A percentile compares a stretch with the other conserved stretches of the same genome.
Conservation (phyloP, 768 basidiomycete species). For the Mycena polygramma region DNA sequence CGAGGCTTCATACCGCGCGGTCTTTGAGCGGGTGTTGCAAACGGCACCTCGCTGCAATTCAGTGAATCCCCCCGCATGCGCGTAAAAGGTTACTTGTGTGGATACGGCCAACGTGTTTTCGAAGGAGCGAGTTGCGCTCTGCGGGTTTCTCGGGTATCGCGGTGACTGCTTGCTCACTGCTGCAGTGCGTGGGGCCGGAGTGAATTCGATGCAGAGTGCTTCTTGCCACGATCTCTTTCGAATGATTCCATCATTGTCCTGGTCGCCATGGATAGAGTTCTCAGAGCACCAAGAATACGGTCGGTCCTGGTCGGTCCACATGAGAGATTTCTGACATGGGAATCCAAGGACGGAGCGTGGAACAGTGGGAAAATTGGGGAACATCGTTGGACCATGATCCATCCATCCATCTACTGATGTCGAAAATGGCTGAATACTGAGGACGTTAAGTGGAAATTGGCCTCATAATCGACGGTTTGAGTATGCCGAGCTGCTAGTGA, state of each 20-base stretch:
- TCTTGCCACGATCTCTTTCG: neutral
- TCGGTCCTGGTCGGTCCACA: neutral
- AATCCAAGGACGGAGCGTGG: neutral
- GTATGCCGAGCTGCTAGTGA: too few relatives aligned
- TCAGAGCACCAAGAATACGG: too few relatives aligned
- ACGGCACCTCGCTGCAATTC: neutral
- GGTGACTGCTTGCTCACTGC: too few relatives aligned
- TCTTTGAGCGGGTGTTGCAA: neutral
- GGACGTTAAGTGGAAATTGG: too few relatives aligned
- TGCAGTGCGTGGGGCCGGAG: neutral
- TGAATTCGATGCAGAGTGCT: too few relatives aligned
- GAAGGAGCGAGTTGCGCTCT: constrained; percentile 8
- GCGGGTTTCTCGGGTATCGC: constrained; percentile 6
- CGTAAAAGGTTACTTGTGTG: neutral
- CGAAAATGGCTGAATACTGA: too few relatives aligned
- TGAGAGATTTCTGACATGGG: constrained; percentile 14
- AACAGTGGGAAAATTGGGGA: neutral
- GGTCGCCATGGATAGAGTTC: constrained; percentile 22
- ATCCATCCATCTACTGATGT: too few relatives aligned
- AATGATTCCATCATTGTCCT: neutral
- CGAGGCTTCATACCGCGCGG: neutral
- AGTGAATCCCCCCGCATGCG: neutral
- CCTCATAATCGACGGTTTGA: too few relatives aligned
- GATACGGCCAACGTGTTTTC: neutral
- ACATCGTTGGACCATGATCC: too few relatives aligned